A percentile compares a stretch with the other conserved stretches of the same genome.
Evolutionary conservation across 176 grass and related monocot genomes (phyloP).

Genomic region (Thalia dealbata): DNA sequence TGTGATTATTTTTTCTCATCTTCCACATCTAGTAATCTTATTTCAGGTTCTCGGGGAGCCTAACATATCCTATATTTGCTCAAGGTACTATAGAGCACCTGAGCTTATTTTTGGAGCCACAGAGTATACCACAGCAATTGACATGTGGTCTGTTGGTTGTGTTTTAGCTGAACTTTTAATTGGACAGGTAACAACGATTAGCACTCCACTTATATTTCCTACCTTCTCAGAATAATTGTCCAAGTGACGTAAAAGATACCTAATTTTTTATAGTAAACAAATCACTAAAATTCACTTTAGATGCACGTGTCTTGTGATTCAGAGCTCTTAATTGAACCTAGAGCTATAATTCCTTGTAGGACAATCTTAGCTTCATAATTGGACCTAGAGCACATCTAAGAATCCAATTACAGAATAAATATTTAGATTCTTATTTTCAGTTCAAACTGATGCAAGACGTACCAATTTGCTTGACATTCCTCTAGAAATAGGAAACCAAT

Average conservation of each 20-base stretch:
- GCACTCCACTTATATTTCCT: neutral
- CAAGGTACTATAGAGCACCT: constrained; percentile 20
- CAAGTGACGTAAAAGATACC: no score
- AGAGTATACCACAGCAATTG: constrained; percentile 19
- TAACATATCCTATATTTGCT: constrained; percentile 23
- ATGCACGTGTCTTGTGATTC: no score
- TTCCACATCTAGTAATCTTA: neutral
- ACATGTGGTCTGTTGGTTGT: constrained; percentile 20
- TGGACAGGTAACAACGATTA: constrained; percentile 2
- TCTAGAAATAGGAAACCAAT: neutral
- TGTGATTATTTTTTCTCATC: neutral
- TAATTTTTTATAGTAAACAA: no score
- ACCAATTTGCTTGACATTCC: neutral
- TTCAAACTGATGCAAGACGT: neutral
- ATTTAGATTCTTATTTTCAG: neutral
- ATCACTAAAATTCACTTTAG: no score
- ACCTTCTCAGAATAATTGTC: no score
- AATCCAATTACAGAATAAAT: neutral
- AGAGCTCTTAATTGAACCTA: no score
- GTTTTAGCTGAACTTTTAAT: constrained; percentile 19
- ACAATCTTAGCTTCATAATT: neutral
- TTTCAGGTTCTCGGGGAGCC: constrained; percentile 8
- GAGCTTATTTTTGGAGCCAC: constrained; percentile 21
- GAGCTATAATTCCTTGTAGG: neutral
- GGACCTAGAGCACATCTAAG: neutral